A percentile compares a stretch with the other conserved stretches of the same genome.
Evolutionary conservation across 805 yeast genomes (phyloP).

Genomic region (Kurtzmaniella fragi): DNA sequence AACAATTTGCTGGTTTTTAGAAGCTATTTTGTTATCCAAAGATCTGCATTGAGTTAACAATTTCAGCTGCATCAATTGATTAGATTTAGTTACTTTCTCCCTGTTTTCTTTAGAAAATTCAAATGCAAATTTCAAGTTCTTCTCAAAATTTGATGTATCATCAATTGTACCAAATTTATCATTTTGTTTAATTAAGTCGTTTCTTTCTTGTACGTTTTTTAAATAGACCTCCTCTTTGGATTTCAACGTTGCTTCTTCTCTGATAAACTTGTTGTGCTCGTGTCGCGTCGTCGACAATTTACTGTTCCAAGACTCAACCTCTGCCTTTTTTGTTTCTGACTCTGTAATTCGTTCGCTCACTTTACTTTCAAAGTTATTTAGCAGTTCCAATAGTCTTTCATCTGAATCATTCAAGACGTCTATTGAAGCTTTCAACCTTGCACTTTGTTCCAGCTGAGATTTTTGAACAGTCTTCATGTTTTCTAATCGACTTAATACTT

Average conservation of each 20-base stretch:
- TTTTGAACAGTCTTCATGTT: constrained; percentile 45
- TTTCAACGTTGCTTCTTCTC: constrained; percentile 52
- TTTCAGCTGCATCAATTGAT: constrained; percentile 2
- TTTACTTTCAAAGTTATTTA: constrained; percentile 23
- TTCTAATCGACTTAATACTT: constrained; percentile 59
- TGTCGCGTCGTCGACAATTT: constrained; percentile 21
- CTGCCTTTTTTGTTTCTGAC: constrained; percentile 10
- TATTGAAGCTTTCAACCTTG: constrained; percentile 44
- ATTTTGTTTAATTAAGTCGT: constrained; percentile 1
- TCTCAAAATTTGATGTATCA: constrained; percentile 5
- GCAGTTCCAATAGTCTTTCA: constrained; percentile 23
- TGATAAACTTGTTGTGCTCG: constrained; percentile 31
- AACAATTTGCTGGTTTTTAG: constrained; percentile 29
- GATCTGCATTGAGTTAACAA: no score
- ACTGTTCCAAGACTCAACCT: constrained; percentile 17
- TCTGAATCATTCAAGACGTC: constrained; percentile 39
- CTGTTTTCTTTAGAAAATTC: neutral
- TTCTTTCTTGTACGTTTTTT: constrained; percentile 9
- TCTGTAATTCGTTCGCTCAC: constrained; percentile 10
- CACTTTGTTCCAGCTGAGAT: constrained; percentile 46
- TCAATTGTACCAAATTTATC: constrained; percentile 1
- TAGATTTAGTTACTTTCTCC: constrained; percentile 1
- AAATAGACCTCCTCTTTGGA: constrained; percentile 36
- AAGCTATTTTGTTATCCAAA: no score
- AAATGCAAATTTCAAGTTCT: neutral